Conservation (phyloP, 371 early-diverging fungal species). For the Zopfochytrium polystomum region DNA sequence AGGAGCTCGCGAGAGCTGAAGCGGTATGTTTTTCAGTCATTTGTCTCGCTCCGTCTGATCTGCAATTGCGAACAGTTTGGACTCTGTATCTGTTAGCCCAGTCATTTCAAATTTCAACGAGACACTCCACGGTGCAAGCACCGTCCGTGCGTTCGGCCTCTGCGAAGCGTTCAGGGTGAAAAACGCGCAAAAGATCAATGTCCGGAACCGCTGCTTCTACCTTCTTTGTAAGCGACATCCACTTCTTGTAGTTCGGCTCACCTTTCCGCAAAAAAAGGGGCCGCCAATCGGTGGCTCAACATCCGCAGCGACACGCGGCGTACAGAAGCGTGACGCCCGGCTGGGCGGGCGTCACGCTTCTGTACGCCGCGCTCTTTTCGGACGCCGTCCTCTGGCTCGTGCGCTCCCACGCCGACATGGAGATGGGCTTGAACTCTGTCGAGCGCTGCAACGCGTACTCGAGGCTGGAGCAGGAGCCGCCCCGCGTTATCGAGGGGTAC, state of each 20-base stretch:
- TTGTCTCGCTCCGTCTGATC: too few species aligned
- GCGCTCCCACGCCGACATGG: slow-evolving; percentile 70
- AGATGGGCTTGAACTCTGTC: slow-evolving; percentile 82
- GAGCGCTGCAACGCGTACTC: slow-evolving; percentile 76
- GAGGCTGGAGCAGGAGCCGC: slow-evolving; percentile 67
- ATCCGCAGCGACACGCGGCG: slow-evolving; percentile 68
- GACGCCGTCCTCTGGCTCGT: slow-evolving; percentile 65
- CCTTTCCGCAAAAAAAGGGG: slow-evolving; percentile 51
- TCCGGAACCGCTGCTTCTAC: slow-evolving; percentile 70
- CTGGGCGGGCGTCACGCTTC: slow-evolving; percentile 76
- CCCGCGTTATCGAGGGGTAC: slow-evolving; percentile 46
- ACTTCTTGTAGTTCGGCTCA: not conserved
- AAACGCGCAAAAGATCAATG: slow-evolving; percentile 31
- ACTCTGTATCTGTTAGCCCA: slow-evolving; percentile 72
- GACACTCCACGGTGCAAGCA: slow-evolving; percentile 62
- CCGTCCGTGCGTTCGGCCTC: slow-evolving; percentile 68
- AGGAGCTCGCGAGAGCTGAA: slow-evolving; percentile 74
- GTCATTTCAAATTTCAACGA: slow-evolving; percentile 77
- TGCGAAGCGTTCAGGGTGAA: slow-evolving; percentile 24
- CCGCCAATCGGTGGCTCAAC: slow-evolving; percentile 84
- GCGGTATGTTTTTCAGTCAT: slow-evolving; percentile 57
- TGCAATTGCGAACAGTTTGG: too few species aligned
- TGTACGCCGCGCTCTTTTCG: slow-evolving; percentile 74
- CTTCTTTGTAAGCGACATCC: too few species aligned
- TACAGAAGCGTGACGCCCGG: slow-evolving; percentile 62